These are phyloP conservation scores for Alternaria sp. DNA, from an alignment of 2,329 filamentous ascomycete genomes.

Conservation along the genomic window DNA sequence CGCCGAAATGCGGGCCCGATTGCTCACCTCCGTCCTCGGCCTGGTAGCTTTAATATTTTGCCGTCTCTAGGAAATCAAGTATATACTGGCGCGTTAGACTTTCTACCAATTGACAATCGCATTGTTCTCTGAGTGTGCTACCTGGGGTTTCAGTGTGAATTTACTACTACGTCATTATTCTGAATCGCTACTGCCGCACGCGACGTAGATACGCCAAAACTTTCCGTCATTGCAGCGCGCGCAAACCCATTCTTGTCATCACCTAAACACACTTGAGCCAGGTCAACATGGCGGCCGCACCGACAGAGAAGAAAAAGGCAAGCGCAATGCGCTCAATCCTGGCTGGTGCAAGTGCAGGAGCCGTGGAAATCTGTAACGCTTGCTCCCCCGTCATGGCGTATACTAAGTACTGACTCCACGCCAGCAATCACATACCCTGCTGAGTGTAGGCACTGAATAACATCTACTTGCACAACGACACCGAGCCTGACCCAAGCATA, in stretches of 20 bases:
- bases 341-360: conserved; percentile 91
- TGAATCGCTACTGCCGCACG: conserved; percentile 17
- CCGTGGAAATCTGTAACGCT: conserved; percentile 83
- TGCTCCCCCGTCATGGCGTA: not conserved
- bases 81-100: not conserved
- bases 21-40: conserved; percentile 14
- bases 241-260: not conserved
- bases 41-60: not conserved
- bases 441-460: conserved; percentile 70
- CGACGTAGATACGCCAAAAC: conserved; percentile 14
- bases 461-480: not conserved
- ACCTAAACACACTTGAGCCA: not conserved
- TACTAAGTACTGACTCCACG: conserved; percentile 28
- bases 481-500: conserved; percentile 47
- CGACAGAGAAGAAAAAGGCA: conserved; percentile 60
- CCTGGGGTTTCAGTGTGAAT: not conserved
- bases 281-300: conserved; percentile 36
- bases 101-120: not conserved
- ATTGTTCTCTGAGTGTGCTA: not conserved
- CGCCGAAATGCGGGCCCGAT: conserved; percentile 13
- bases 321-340: conserved; percentile 88
- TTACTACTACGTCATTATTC: conserved; percentile 18
- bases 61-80: not conserved
- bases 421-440: conserved; percentile 89
- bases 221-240: conserved; percentile 9